Evolutionary conservation across 2,329 filamentous ascomycete species (phyloP), one percentile per base, ranked within the genome.

Genomic region (Cladophialophora carrionii): DNA sequence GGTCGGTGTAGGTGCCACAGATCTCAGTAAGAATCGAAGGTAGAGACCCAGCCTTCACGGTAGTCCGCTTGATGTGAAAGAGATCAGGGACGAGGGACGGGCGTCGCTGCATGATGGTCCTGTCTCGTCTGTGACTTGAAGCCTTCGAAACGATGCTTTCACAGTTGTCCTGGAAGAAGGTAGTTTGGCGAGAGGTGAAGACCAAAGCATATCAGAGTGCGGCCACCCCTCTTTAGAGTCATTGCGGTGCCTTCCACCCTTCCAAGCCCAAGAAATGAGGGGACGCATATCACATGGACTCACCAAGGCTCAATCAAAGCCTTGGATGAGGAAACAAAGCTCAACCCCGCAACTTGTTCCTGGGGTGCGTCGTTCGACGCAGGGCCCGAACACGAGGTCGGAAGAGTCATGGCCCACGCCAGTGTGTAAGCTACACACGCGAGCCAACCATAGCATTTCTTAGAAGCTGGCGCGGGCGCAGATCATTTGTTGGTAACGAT

Each of bases 61-160:
- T 65, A 6, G 58, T 65, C 63, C 63, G 63, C 49, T 62, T 62
- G 34, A 65, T 34, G 48, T 65, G 63, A 53, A 54, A 65, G 22
- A 65, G 59, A 49, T 65, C 63, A 22, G 63, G 58, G 20, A 65
- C 63, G 9, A 62, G 63, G 20, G 63, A 65, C 14, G 53, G 58
- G 7, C 63, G 63, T 31, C 63, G 63, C 41, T 58, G 58, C 63
- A 65, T 65, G 12, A 31, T 62, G 22, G 26, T 31, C 7, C 10
- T 52, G 43, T 43, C 14, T n/a, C 9, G 29, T 29, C 22, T 61
- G 10, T 5, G 34, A 29, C 46, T 22, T n/a, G 20, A 9, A 10
- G 34, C 20, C 20, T n/a, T 26, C n/a, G 20, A 41, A n/a, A 31
- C 17, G 49, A 53, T 60, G 46, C 32, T 37, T 43, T 41, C 17